phyloP scores from a whole-genome alignment of 148 eudicot genomes.

The Fallopia convolvulus region DNA sequence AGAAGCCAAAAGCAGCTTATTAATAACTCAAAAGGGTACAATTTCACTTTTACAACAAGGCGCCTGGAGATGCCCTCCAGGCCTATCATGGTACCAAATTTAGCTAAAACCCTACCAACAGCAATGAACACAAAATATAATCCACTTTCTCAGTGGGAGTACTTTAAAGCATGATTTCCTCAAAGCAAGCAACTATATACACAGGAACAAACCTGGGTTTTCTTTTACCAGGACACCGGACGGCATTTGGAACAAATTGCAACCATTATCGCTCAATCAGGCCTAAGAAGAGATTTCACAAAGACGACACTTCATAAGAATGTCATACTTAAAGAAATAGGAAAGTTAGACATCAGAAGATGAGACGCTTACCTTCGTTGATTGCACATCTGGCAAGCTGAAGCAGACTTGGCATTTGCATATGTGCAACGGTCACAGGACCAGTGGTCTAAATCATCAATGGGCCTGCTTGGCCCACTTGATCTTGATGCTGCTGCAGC shows the following conservation, averaged over 20 bases:
- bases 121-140: neutral
- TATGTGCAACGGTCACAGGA: constrained; percentile 14
- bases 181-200: constrained; percentile 5
- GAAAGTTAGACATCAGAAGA: neutral
- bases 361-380: neutral
- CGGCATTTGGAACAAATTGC: neutral
- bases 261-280: neutral
- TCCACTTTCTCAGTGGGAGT: neutral
- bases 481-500: constrained; percentile 33
- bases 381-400: constrained; percentile 11
- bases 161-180: neutral
- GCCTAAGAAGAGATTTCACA: neutral
- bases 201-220: neutral
- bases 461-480: constrained; percentile 4
- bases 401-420: constrained; percentile 9
- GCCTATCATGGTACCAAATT: constrained; percentile 8
- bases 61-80: neutral
- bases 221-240: constrained; percentile 2
- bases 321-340: neutral
- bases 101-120: neutral
- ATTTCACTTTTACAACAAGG: constrained; percentile 1
- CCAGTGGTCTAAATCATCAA: constrained; percentile 1
- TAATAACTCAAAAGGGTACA: neutral
- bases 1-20: constrained; percentile 2
- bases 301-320: neutral